A percentile compares a stretch with the other conserved stretches of the same genome.
Evolutionary conservation across 257 asterid species (phyloP).

Genomic region (Agastache rugosa): DNA sequence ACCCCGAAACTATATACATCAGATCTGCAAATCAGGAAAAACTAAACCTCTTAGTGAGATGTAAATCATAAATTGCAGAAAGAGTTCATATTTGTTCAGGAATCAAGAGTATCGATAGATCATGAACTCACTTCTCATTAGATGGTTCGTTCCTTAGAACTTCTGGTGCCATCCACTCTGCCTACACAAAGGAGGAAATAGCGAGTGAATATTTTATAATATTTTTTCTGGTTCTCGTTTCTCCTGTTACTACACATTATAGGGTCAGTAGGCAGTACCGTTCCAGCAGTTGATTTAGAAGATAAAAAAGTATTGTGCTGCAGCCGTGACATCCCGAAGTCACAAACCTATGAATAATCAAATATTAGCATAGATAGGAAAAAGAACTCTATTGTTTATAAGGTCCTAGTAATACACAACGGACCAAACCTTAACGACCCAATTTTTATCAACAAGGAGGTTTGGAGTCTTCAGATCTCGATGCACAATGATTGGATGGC

Average conservation of each 20-base stretch:
- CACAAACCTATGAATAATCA: conserved; percentile 71
- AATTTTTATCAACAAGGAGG: conserved; percentile 93
- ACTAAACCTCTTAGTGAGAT: conserved; percentile 27
- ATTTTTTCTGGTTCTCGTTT: no score
- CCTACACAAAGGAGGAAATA: conserved; percentile 57
- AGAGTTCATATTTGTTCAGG: conserved; percentile 16
- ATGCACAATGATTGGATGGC: conserved; percentile 94
- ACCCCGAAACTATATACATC: conserved; percentile 97
- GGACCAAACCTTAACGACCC: conserved; percentile 88
- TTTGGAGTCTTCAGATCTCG: conserved; percentile 98
- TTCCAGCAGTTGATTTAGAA: conserved; percentile 96
- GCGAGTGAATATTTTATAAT: conserved; percentile 19
- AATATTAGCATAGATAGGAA: conserved; percentile 26
- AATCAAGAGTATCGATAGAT: conserved; percentile 5
- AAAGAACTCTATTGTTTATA: conserved; percentile 12
- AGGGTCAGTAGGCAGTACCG: conserved; percentile 56
- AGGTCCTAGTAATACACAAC: neutral
- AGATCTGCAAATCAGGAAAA: conserved; percentile 59
- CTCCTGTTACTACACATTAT: neutral
- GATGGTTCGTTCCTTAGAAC: conserved; percentile 94
- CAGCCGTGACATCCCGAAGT: conserved; percentile 99
- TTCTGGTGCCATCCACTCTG: conserved; percentile 99
- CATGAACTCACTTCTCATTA: conserved; percentile 83
- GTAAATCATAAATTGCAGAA: neutral
- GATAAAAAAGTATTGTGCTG: conserved; percentile 95